Percentiles rank a stretch among this genome's conserved stretches.
Conservation (phyloP, 495 filamentous ascomycete species). For the Aspergillus asperescens region DNA sequence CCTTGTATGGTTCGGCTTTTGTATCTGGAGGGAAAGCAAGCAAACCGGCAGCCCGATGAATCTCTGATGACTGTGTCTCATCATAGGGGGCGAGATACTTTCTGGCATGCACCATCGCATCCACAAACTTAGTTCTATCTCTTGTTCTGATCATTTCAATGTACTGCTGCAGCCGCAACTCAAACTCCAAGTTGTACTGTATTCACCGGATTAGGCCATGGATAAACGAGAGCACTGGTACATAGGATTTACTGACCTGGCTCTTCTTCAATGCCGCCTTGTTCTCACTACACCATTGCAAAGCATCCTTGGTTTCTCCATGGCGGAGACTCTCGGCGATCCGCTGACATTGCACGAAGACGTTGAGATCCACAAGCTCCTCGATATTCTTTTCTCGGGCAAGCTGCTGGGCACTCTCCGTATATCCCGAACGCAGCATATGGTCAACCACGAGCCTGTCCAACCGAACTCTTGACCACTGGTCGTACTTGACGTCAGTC, state of each 20-base stretch:
- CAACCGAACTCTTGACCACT: conserved; percentile 75
- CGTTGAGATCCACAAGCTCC: conserved; percentile 81
- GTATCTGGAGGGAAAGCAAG: conserved; percentile 68
- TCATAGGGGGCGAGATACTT: conserved; percentile 67
- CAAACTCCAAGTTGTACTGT: conserved; percentile 85
- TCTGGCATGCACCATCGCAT: conserved; percentile 75
- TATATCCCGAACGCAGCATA: conserved; percentile 76
- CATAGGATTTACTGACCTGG: conserved; percentile 49
- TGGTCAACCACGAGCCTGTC: conserved; percentile 88
- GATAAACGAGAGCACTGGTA: neutral
- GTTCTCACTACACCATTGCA: conserved; percentile 90
- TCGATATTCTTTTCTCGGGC: conserved; percentile 66
- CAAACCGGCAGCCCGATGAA: conserved; percentile 69
- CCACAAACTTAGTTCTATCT: conserved; percentile 54
- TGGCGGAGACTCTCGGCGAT: conserved; percentile 65
- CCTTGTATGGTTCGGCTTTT: conserved; percentile 56
- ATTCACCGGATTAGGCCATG: conserved; percentile 23
- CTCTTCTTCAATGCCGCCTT: conserved; percentile 80
- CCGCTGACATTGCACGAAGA: conserved; percentile 75
- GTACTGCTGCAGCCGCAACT: conserved; percentile 91
- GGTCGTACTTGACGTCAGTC: conserved; percentile 89
- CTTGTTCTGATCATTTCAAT: conserved; percentile 77
- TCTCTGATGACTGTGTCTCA: conserved; percentile 62
- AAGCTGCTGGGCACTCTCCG: conserved; percentile 66
- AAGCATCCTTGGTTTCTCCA: conserved; percentile 68